These are phyloP conservation scores for Strobilomyces dryophilus DNA, from an alignment of 768 basidiomycete genomes.

Conservation along the genomic window DNA sequence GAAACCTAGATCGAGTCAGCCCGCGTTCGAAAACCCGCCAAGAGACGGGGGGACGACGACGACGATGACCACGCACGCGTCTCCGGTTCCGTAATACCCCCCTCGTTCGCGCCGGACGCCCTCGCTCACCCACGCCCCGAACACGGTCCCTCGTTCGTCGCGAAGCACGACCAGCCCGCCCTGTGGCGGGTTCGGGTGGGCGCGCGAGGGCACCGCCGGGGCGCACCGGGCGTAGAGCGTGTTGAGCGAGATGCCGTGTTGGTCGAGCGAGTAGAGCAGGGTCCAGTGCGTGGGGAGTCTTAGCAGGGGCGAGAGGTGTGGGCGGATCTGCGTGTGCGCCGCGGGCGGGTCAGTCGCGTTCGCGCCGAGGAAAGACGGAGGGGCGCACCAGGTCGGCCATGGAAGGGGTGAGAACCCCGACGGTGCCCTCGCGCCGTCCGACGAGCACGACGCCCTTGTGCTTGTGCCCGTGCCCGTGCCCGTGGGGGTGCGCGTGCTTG, in stretches of 20 bases:
- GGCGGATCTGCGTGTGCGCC: constrained; percentile 57
- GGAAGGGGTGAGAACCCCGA: constrained; percentile 43
- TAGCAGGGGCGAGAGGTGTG: constrained; percentile 67
- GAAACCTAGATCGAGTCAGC: constrained; percentile 46
- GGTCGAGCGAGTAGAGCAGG: constrained; percentile 86
- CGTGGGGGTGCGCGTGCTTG: neutral
- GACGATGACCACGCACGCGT: constrained; percentile 40
- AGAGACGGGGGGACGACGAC: neutral
- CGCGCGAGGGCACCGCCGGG: constrained; percentile 25
- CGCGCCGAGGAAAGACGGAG: too few relatives aligned
- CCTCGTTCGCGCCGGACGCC: constrained; percentile 51
- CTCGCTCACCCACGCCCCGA: constrained; percentile 85
- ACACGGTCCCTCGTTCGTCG: constrained; percentile 60
- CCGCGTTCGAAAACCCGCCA: too few relatives aligned
- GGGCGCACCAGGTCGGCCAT: constrained; percentile 59
- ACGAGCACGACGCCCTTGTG: constrained; percentile 43
- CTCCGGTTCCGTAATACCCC: constrained; percentile 84
- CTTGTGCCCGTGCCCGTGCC: neutral
- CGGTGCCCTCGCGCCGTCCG: constrained; percentile 56
- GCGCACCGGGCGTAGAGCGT: constrained; percentile 77
- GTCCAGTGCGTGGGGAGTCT: constrained; percentile 72
- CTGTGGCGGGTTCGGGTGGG: constrained; percentile 26
- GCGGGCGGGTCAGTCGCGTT: neutral
- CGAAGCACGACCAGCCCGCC: constrained; percentile 61
- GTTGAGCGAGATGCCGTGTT: constrained; percentile 89